Conservation (phyloP, 2,329 filamentous ascomycete species). For the Ascochyta pisi region DNA sequence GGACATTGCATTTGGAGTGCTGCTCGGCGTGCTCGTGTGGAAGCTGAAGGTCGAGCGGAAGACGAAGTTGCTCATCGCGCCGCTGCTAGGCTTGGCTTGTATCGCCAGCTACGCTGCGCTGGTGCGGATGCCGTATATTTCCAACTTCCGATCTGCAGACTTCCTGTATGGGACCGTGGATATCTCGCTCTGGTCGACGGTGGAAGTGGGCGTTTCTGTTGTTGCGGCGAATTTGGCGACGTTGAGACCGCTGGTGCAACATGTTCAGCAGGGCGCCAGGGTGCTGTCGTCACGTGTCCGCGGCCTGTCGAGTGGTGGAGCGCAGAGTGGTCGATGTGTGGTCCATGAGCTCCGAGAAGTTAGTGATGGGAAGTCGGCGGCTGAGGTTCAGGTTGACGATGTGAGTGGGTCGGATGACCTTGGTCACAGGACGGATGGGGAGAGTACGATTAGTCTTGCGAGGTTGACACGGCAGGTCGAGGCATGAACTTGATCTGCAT, state of each 20-base stretch:
- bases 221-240: slow-evolving; percentile 24
- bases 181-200: slow-evolving; percentile 27
- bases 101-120: slow-evolving; percentile 25
- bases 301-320: background rate
- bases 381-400: background rate
- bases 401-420: background rate
- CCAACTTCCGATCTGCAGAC: slow-evolving; percentile 22
- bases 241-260: slow-evolving; percentile 16
- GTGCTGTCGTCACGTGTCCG: background rate
- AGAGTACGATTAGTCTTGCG: slow-evolving; percentile 1
- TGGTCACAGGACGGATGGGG: background rate
- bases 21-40: slow-evolving; percentile 56
- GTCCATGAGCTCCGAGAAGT: background rate
- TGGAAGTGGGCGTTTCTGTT: slow-evolving; percentile 23
- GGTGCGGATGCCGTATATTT: slow-evolving; percentile 24
- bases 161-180: slow-evolving; percentile 26
- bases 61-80: slow-evolving; percentile 18
- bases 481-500: background rate
- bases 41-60: slow-evolving; percentile 58
- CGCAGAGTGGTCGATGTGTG: background rate
- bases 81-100: slow-evolving; percentile 19
- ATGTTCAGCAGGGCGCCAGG: background rate
- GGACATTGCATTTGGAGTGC: slow-evolving; percentile 22
- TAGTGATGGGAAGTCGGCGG: background rate
- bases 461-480: background rate